phyloP scores from a whole-genome alignment of 768 basidiomycete genomes.

The Grammothele lineata region DNA sequence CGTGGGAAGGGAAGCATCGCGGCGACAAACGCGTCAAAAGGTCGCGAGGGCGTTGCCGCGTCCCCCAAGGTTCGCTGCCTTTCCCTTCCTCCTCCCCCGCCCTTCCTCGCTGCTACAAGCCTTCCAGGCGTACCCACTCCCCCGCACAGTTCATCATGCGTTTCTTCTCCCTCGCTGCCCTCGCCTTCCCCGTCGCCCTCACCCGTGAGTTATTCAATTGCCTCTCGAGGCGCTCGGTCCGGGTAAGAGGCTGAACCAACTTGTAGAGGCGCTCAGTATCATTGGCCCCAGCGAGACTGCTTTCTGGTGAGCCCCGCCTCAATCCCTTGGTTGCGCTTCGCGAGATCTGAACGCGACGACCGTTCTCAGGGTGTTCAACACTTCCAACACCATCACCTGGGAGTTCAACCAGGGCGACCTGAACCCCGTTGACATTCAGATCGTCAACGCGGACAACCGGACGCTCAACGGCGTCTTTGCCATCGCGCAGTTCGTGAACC shows the following conservation, averaged over 20 bases:
- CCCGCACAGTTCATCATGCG: slow-evolving; percentile 24
- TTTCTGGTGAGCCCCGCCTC: slow-evolving; percentile 28
- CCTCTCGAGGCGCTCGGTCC: not conserved
- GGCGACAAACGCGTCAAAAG: slow-evolving; percentile 5
- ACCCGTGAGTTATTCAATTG: slow-evolving; percentile 19
- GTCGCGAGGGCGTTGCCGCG: not conserved
- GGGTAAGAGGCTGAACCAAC: not conserved
- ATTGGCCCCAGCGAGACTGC: slow-evolving; percentile 22
- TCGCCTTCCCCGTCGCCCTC: slow-evolving; percentile 24
- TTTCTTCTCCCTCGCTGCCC: slow-evolving; percentile 18
- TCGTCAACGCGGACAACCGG: slow-evolving; percentile 28
- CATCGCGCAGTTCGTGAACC: slow-evolving; percentile 29
- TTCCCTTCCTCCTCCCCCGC: slow-evolving; percentile 10
- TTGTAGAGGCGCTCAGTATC: slow-evolving; percentile 28
- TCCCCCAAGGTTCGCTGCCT: slow-evolving; percentile 14
- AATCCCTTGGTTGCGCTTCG: not conserved
- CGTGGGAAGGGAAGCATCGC: slow-evolving; percentile 10
- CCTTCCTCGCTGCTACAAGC: slow-evolving; percentile 14
- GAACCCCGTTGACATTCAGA: slow-evolving; percentile 27
- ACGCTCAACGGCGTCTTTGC: slow-evolving; percentile 35
- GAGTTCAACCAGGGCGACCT: slow-evolving; percentile 29
- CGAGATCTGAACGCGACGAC: not conserved
- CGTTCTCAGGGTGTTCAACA: slow-evolving; percentile 29
- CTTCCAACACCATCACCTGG: slow-evolving; percentile 34
- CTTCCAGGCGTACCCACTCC: slow-evolving; percentile 4